Percentiles rank a stretch among this genome's conserved stretches.
Evolutionary conservation across 1,284 basidiomycete genomes (phyloP).

Genomic region (Volvariella surrecta): DNA sequence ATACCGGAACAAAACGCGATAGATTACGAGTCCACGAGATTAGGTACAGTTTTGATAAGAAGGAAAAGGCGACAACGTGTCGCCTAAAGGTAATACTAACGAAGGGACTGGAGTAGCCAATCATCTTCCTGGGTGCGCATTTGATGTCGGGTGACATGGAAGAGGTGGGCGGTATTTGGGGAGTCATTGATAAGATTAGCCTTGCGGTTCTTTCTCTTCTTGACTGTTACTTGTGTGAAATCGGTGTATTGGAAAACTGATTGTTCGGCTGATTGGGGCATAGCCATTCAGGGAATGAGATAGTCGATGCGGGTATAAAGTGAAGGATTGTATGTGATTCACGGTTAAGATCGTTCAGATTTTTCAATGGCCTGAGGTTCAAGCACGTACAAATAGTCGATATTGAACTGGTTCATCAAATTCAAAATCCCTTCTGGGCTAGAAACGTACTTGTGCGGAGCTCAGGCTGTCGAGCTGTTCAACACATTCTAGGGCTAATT

Average conservation of each 20-base stretch:
- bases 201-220: constrained; percentile 31
- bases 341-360: no score
- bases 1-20: background rate
- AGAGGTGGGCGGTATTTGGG: constrained; percentile 14
- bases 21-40: background rate
- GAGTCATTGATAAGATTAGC: constrained; percentile 10
- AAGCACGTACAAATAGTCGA: no score
- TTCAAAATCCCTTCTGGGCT: no score
- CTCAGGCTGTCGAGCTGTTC: no score
- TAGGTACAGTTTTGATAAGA: background rate
- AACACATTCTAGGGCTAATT: no score
- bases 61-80: constrained; percentile 6
- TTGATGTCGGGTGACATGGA: constrained; percentile 25
- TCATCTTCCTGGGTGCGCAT: constrained; percentile 28
- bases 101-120: constrained; percentile 36
- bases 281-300: no score
- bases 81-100: constrained; percentile 19
- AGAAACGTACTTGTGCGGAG: no score
- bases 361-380: no score
- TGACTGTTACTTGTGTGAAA: constrained; percentile 30
- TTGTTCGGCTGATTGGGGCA: constrained; percentile 3
- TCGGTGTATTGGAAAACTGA: constrained; percentile 27
- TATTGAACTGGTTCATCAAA: no score
- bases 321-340: no score
- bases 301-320: no score